phyloP scores from a whole-genome alignment of 768 basidiomycete genomes.

The Serendipita sp. region DNA sequence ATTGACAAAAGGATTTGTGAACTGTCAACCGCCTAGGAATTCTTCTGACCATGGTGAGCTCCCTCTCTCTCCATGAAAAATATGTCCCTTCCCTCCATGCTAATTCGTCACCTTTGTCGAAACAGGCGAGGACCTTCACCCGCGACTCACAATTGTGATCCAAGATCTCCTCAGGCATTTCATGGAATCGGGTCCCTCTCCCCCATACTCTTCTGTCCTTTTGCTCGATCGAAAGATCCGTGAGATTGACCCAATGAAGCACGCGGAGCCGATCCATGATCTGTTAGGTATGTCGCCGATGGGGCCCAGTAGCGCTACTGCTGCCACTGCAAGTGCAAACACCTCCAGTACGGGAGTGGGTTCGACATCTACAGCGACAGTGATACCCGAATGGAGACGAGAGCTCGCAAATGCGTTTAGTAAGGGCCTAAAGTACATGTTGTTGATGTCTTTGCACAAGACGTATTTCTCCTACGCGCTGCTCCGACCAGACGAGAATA shows the following conservation, averaged over 20 bases:
- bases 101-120: neutral
- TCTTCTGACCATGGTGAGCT: neutral
- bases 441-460: neutral
- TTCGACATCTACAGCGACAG: neutral
- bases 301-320: neutral
- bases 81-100: neutral
- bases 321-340: neutral
- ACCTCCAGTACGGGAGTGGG: neutral
- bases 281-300: neutral
- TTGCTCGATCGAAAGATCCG: neutral
- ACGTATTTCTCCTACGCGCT: conserved; percentile 3
- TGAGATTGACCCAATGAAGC: neutral
- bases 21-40: neutral
- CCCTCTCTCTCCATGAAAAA: neutral
- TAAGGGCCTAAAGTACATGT: neutral
- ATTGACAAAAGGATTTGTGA: neutral
- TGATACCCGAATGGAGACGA: neutral
- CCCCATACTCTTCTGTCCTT: neutral
- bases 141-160: neutral
- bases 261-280: neutral
- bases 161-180: neutral
- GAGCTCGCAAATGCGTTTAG: neutral
- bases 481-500: neutral
- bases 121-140: neutral
- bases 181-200: neutral